Evolutionary conservation across 2,329 filamentous ascomycete genomes (phyloP).

Genomic region (Phialophora macrospora): DNA sequence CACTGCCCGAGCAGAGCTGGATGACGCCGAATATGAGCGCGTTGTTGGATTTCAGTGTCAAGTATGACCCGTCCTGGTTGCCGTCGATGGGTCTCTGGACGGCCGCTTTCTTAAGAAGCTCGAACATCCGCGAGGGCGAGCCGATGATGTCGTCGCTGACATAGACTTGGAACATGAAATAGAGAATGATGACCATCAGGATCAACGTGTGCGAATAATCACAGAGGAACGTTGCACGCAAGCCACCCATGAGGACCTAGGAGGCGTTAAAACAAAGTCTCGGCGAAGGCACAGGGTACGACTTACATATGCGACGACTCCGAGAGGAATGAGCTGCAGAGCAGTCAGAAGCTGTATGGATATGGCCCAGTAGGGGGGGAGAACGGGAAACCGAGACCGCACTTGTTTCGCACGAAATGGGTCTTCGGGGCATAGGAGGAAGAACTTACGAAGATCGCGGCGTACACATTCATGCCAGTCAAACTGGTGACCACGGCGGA

Average conservation of each 20-base stretch:
- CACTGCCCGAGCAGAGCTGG: slow-evolving; percentile 47
- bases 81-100: slow-evolving; percentile 55
- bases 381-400: neutral
- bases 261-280: neutral
- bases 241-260: slow-evolving; percentile 57
- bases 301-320: slow-evolving; percentile 73
- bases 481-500: slow-evolving; percentile 58
- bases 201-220: slow-evolving; percentile 81
- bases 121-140: slow-evolving; percentile 63
- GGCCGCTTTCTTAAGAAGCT: slow-evolving; percentile 55
- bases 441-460: slow-evolving; percentile 72
- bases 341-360: neutral
- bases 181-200: slow-evolving; percentile 76
- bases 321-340: slow-evolving; percentile 64
- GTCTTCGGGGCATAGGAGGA: neutral
- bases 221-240: slow-evolving; percentile 71
- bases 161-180: slow-evolving; percentile 62
- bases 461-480: slow-evolving; percentile 76
- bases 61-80: slow-evolving; percentile 59
- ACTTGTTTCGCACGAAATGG: neutral
- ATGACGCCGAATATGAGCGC: slow-evolving; percentile 54
- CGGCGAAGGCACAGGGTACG: neutral
- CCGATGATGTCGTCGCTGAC: slow-evolving; percentile 73
- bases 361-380: no score
- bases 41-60: slow-evolving; percentile 60